A percentile compares a stretch with the other conserved stretches of the same genome.
These are phyloP conservation scores for Truncatella angustata DNA, from an alignment of 2,329 filamentous ascomycete species.

Conservation along the genomic window DNA sequence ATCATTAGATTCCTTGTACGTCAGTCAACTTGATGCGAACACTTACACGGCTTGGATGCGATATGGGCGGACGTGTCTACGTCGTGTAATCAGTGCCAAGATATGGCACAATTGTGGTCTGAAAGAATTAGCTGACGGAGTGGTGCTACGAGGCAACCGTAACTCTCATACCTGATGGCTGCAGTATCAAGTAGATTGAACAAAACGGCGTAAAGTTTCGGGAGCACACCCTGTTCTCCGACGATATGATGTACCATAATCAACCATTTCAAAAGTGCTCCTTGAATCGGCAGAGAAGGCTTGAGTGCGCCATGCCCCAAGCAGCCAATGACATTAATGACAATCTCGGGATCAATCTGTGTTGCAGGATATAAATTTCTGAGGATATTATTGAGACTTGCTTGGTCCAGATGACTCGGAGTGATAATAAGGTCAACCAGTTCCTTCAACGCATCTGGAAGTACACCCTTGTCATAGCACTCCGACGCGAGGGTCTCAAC, in stretches of 20 bases:
- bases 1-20: background rate
- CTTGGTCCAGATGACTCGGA: slow-evolving; percentile 72
- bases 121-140: slow-evolving; percentile 19
- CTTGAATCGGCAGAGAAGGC: slow-evolving; percentile 69
- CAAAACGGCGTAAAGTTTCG: slow-evolving; percentile 70
- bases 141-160: background rate
- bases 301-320: slow-evolving; percentile 78
- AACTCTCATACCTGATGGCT: slow-evolving; percentile 57
- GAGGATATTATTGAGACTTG: slow-evolving; percentile 65
- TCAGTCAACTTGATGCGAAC: background rate
- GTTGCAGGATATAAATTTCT: slow-evolving; percentile 75
- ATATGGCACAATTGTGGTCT: slow-evolving; percentile 70
- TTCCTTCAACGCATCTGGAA: slow-evolving; percentile 55
- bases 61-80: slow-evolving; percentile 81
- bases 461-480: slow-evolving; percentile 67
- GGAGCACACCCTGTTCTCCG: slow-evolving; percentile 61
- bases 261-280: slow-evolving; percentile 73
- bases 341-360: slow-evolving; percentile 56
- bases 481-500: slow-evolving; percentile 62
- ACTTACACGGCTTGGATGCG: slow-evolving; percentile 73
- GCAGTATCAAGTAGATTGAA: slow-evolving; percentile 83
- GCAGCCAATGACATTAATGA: slow-evolving; percentile 66
- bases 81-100: slow-evolving; percentile 73
- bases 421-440: slow-evolving; percentile 66
- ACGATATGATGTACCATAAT: slow-evolving; percentile 72